phyloP scores from a whole-genome alignment of 148 eudicot species.

The Bassia scoparia region DNA sequence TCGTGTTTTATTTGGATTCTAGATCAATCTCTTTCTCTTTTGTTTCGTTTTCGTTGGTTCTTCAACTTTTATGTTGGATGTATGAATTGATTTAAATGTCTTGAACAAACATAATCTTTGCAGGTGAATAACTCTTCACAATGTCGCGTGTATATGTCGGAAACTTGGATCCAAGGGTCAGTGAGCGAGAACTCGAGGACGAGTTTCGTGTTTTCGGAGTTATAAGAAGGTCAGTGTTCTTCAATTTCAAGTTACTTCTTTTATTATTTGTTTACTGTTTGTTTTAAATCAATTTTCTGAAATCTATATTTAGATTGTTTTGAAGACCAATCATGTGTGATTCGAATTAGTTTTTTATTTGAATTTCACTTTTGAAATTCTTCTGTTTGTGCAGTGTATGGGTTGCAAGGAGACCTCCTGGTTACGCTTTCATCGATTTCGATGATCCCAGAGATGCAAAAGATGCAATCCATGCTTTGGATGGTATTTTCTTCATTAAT shows the following conservation, averaged over 20 bases:
- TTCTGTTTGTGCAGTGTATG: constrained; percentile 63
- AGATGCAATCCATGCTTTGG: constrained; percentile 81
- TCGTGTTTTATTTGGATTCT: too few relatives aligned
- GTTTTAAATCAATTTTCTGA: too few relatives aligned
- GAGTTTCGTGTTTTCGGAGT: constrained; percentile 79
- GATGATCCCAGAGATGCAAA: constrained; percentile 86
- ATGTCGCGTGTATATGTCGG: constrained; percentile 91
- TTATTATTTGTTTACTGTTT: too few relatives aligned
- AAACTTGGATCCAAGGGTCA: constrained; percentile 73
- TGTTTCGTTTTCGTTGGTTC: too few relatives aligned
- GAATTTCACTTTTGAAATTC: not conserved
- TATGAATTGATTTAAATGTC: too few relatives aligned
- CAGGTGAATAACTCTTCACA: constrained; percentile 18
- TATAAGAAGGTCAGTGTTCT: constrained; percentile 50
- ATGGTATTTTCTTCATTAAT: constrained; percentile 42
- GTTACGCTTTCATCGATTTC: constrained; percentile 91
- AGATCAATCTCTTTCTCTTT: too few relatives aligned
- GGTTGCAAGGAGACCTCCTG: constrained; percentile 97
- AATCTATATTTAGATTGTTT: too few relatives aligned
- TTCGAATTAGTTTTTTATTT: not conserved
- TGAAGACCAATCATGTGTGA: too few relatives aligned
- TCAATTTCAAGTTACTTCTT: not conserved
- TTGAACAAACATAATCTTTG: too few relatives aligned
- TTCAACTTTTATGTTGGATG: too few relatives aligned
- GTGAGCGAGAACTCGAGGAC: constrained; percentile 90